These are phyloP conservation scores for Balakata baccata DNA, from an alignment of 345 rosid species.

Conservation along the genomic window DNA sequence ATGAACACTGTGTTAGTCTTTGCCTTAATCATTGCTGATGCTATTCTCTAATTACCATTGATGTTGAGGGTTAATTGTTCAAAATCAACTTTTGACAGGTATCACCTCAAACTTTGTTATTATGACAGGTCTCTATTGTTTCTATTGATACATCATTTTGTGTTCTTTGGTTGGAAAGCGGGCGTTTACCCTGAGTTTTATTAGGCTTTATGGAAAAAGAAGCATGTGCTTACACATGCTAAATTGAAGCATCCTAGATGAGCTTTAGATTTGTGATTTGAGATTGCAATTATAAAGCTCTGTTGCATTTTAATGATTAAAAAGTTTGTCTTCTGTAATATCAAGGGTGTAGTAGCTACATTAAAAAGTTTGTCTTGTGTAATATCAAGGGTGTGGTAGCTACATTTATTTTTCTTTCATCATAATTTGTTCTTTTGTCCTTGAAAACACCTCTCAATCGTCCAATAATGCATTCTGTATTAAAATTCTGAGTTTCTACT, in stretches of 20 bases:
- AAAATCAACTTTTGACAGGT: background rate
- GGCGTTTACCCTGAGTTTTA: background rate
- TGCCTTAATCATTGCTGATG: background rate
- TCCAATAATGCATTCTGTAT: background rate
- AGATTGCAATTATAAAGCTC: background rate
- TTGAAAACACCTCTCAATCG: background rate
- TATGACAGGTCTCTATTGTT: background rate
- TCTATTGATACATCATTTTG: background rate
- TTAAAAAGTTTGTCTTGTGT: background rate
- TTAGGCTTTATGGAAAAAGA: conserved; percentile 14
- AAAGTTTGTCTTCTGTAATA: background rate
- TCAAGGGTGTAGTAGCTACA: background rate
- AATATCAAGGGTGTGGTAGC: no score
- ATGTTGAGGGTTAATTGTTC: background rate
- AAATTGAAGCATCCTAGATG: conserved; percentile 18
- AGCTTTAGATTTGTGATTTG: background rate
- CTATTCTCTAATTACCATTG: background rate
- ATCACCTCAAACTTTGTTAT: background rate
- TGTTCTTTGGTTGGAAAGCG: background rate
- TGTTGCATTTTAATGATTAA: background rate
- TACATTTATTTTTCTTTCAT: background rate
- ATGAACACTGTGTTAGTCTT: background rate
- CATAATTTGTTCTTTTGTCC: background rate
- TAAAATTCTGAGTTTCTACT: no score
- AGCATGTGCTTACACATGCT: conserved; percentile 17